phyloP scores from a whole-genome alignment of 2,329 filamentous ascomycete genomes.

The Periconia digitata region DNA sequence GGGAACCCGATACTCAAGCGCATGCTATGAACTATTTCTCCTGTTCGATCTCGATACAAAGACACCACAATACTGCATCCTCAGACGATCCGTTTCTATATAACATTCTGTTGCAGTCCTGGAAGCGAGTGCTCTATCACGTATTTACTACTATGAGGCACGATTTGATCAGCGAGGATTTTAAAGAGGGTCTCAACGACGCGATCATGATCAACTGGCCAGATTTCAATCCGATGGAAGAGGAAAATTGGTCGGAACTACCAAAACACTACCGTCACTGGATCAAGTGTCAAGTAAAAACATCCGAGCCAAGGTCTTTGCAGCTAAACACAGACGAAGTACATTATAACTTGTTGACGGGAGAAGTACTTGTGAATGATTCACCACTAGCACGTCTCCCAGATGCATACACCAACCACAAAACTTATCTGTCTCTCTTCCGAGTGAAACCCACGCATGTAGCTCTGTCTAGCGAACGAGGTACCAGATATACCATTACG shows the following conservation, averaged over 20 bases:
- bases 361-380: background rate
- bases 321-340: background rate
- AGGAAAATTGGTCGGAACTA: background rate
- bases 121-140: background rate
- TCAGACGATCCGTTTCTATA: background rate
- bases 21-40: background rate
- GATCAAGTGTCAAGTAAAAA: background rate
- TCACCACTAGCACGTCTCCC: background rate
- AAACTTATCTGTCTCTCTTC: background rate
- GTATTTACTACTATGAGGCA: background rate
- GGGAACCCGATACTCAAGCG: too few relatives aligned
- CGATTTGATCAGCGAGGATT: background rate
- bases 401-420: background rate
- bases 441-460: background rate
- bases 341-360: background rate
- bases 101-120: background rate
- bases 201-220: background rate
- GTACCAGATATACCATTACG: background rate
- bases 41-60: background rate
- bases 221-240: background rate
- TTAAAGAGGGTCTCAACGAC: background rate
- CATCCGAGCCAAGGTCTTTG: background rate
- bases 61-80: background rate
- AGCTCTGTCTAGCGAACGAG: background rate
- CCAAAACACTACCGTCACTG: background rate